Conservation (phyloP, 2,329 filamentous ascomycete species). For the Dothistroma pini region DNA sequence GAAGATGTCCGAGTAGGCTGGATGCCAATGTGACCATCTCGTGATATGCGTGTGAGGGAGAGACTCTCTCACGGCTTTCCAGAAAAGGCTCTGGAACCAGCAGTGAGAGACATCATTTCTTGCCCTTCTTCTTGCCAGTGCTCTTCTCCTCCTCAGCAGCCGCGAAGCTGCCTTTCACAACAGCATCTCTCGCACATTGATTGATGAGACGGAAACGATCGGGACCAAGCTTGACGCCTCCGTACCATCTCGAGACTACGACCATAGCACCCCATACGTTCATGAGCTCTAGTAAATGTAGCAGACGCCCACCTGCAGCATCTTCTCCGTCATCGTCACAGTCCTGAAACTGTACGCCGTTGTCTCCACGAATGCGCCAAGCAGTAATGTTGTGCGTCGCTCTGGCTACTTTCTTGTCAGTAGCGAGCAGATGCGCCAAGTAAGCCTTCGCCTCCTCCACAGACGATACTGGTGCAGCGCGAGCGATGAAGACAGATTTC, state of each 20-base stretch:
- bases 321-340: constrained; percentile 96
- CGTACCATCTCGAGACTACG: constrained; percentile 93
- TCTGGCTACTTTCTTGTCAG: constrained; percentile 76
- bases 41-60: background rate
- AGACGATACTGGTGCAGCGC: constrained; percentile 66
- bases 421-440: constrained; percentile 70
- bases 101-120: constrained; percentile 14
- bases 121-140: constrained; percentile 25
- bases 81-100: background rate
- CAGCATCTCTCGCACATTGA: constrained; percentile 73
- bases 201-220: constrained; percentile 91
- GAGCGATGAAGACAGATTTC: constrained; percentile 83
- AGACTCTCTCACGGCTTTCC: background rate
- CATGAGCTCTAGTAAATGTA: constrained; percentile 94
- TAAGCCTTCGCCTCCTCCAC: constrained; percentile 67
- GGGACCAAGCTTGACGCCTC: constrained; percentile 82
- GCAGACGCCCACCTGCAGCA: constrained; percentile 77
- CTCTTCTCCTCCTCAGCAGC: constrained; percentile 45
- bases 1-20: too few species aligned
- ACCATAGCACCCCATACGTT: constrained; percentile 90
- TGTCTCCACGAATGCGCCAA: constrained; percentile 70
- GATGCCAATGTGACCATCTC: background rate
- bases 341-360: constrained; percentile 66
- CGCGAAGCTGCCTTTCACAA: constrained; percentile 72
- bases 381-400: constrained; percentile 96